Base-by-base conservation (phyloP, 805 yeast species). In the Vanderwaltozyma tropicalis region DNA sequence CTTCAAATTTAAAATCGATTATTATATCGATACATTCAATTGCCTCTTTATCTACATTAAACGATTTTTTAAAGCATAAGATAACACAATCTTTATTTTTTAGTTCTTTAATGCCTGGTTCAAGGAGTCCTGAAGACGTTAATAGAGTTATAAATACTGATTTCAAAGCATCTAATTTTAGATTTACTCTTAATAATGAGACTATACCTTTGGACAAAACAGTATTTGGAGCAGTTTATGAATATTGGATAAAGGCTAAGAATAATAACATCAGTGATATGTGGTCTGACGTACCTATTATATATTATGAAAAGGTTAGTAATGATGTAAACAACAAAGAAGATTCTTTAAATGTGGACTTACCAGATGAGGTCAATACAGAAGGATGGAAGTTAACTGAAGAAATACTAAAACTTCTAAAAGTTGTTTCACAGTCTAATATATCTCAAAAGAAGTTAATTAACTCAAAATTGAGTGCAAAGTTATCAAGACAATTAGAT, bases 381-480 rank as follows among this genome's bases (percentile, higher is more conserved):
- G 12, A 27, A 19, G 16, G 6, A 26, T 30, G n/a, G 16, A 5
- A 14, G 5, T n/a, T 18, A 65, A 2, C 53, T 78, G 17, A 68
- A 8, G 20, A 32, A 7, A 68, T 37, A 4, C 19, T 32, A 7
- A 16, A 32, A 6, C 17, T 32, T 5, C 12, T 37, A 14, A 32
- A 24, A 32, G 14, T 37, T 17, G 16, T 30, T 5, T 14, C 45
- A 62, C 55, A 11, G 55, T 72, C 46, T 2, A 15, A 27, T 5
- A 15, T 34, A n/a, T 20, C 38, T 9, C 16, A 32, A 9, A 62
- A 55, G n/a, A 50, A 50, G 11, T 88, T 86, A 50, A 62, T 78
- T 48, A 87, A 84, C 53, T 76, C 85, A 60, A 87, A 87, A 50
- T 57, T 89, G 15, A 79, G 94, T 6, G 94, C 94, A 0, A 89